Evolutionary conservation across 2,329 filamentous ascomycete genomes (phyloP), one percentile per base, ranked within the genome.

Genomic region (Penicillium brevicompactum): DNA sequence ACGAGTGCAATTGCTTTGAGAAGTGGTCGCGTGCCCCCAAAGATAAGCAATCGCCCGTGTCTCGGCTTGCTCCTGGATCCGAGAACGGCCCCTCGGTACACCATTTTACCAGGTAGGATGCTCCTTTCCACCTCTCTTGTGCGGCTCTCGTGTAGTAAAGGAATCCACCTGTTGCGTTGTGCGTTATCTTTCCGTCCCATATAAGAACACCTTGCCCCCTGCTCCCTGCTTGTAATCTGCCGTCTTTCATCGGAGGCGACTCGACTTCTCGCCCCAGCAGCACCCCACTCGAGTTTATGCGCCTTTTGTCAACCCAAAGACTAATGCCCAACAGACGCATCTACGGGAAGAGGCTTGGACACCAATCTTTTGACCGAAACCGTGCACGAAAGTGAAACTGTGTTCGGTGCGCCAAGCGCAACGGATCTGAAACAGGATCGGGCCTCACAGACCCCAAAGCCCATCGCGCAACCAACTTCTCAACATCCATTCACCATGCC

Each of bases 71-170:
- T 18, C 43, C 55, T 51, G 51, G 50, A 52, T 42, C 61, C 56
- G 67, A 69, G 54, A 58, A 65, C 46, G 59, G 60, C 50, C 47
- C 46, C 52, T 56, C 27, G 62, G 59, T 41, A 52, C 59, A 67
- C 52, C 24, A 6, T 27, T 27, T 55, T 58, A 60, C 62, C 66
- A 69, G 70, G 70, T 72, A 70, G 65, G 70, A 62, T 42, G 30
- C 47, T 43, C 53, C 16, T 41, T 55, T 51, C 32, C 24, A 42
- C 21, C 48, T 32, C 32, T 24, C 49, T 34, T 48, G 31, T 45
- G 43, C 40, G 30, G 45, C 43, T 46, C 32, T 46, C 37, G 38
- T 60, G 58, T 54, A 55, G 50, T 56, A 55, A 53, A 42, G 54
- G 46, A 48, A 46, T 49, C 31, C 47, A 57, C 49, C 38, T 51